These are phyloP conservation scores for Acacia confusa DNA, from an alignment of 306 rosid species.

Conservation along the genomic window DNA sequence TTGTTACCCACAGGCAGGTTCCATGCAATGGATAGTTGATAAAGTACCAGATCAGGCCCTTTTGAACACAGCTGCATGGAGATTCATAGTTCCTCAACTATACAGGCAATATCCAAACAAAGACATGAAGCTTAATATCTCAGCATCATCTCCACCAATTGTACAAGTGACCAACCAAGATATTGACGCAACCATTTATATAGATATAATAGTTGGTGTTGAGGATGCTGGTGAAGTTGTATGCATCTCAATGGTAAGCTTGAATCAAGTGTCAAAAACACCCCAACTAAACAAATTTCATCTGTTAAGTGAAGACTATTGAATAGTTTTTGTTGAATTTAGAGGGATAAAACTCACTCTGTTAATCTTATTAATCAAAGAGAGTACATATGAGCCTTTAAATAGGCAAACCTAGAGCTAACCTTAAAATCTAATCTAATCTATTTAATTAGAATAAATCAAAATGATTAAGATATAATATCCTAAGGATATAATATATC, in stretches of 20 bases:
- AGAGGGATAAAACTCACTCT: too few species aligned
- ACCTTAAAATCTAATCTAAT: too few species aligned
- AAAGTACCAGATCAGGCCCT: constrained; percentile 53
- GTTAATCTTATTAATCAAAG: too few species aligned
- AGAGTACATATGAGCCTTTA: too few species aligned
- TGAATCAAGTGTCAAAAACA: constrained; percentile 1
- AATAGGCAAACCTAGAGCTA: too few species aligned
- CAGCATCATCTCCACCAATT: constrained; percentile 64
- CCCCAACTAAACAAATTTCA: neutral
- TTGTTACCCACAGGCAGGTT: constrained; percentile 43
- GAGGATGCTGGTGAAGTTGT: constrained; percentile 58
- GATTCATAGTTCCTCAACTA: constrained; percentile 71
- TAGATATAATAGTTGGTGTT: constrained; percentile 63
- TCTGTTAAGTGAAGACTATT: neutral
- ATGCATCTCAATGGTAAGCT: constrained; percentile 77
- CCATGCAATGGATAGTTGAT: constrained; percentile 61
- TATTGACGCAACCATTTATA: constrained; percentile 38
- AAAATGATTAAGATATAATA: too few species aligned
- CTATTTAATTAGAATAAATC: too few species aligned
- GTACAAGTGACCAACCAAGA: constrained; percentile 48
- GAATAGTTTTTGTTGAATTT: too few species aligned
- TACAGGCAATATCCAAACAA: constrained; percentile 76
- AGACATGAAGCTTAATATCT: constrained; percentile 63
- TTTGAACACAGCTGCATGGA: constrained; percentile 79
- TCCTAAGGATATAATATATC: too few species aligned